Evolutionary conservation across 2,329 filamentous ascomycete genomes (phyloP).

Genomic region (Botrytis deweyae): DNA sequence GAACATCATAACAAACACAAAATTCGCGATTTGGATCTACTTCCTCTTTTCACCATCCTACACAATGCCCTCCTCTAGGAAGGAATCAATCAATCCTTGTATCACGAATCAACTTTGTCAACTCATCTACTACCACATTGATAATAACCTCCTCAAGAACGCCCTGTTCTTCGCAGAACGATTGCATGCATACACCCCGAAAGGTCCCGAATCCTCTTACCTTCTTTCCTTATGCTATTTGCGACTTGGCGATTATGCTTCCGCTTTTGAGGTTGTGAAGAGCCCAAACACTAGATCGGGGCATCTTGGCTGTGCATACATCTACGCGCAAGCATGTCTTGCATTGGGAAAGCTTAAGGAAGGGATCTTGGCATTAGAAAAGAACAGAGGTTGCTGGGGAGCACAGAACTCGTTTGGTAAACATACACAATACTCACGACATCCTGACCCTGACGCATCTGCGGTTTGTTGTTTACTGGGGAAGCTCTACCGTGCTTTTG

Average conservation of each 20-base stretch:
- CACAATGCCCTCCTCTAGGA: conserved; percentile 35
- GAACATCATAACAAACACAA: conserved; percentile 31
- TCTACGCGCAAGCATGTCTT: conserved; percentile 88
- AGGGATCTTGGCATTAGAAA: conserved; percentile 81
- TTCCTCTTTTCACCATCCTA: conserved; percentile 24
- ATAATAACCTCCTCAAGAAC: conserved; percentile 86
- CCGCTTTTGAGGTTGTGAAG: conserved; percentile 81
- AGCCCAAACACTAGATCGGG: conserved; percentile 66
- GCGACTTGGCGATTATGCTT: conserved; percentile 76
- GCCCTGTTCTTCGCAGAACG: conserved; percentile 92
- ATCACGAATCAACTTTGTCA: conserved; percentile 49
- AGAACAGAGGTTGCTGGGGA: conserved; percentile 72
- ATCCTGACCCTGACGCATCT: conserved; percentile 77
- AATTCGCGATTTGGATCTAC: conserved; percentile 25
- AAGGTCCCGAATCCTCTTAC: conserved; percentile 76
- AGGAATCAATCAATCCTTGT: conserved; percentile 30
- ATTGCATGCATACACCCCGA: conserved; percentile 78
- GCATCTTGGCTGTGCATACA: conserved; percentile 84
- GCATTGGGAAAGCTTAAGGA: conserved; percentile 75
- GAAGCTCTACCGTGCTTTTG: conserved; percentile 79
- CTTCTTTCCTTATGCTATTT: conserved; percentile 83
- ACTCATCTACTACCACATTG: conserved; percentile 69
- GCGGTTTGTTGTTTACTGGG: conserved; percentile 81
- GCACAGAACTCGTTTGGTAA: conserved; percentile 76
- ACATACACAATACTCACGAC: conserved; percentile 74